Conservation (phyloP, 176 grass and related monocot genomes). For the Avena eriantha region DNA sequence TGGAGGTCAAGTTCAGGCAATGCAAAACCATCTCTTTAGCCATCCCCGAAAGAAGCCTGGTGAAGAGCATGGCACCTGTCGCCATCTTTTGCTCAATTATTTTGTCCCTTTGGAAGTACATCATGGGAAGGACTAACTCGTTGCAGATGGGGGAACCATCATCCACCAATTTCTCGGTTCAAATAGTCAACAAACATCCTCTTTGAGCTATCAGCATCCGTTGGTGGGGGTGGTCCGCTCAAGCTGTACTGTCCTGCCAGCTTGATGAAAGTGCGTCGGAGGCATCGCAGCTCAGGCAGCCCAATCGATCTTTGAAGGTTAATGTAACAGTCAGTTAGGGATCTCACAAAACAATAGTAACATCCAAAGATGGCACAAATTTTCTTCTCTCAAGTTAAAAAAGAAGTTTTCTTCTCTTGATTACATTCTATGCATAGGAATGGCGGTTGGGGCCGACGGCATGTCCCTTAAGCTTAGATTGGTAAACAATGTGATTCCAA, state of each 20-base stretch:
- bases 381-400: no score
- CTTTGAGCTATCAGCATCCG: conserved; percentile 77
- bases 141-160: background rate
- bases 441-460: background rate
- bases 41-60: background rate
- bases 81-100: background rate
- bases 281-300: conserved; percentile 82
- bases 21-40: background rate
- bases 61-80: background rate
- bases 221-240: conserved; percentile 81
- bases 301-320: conserved; percentile 75
- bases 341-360: conserved; percentile 9
- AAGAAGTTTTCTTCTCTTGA: conserved; percentile 8
- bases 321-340: conserved; percentile 79
- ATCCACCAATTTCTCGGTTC: conserved; percentile 74
- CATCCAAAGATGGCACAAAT: background rate
- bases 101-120: background rate
- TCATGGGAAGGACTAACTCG: background rate
- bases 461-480: background rate
- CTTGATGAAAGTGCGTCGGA: conserved; percentile 88
- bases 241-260: conserved; percentile 82
- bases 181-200: conserved; percentile 96
- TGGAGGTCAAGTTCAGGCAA: background rate
- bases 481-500: background rate
- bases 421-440: background rate